phyloP scores from a whole-genome alignment of 2,329 filamentous ascomycete species.

The Fusarium phyllophilum region DNA sequence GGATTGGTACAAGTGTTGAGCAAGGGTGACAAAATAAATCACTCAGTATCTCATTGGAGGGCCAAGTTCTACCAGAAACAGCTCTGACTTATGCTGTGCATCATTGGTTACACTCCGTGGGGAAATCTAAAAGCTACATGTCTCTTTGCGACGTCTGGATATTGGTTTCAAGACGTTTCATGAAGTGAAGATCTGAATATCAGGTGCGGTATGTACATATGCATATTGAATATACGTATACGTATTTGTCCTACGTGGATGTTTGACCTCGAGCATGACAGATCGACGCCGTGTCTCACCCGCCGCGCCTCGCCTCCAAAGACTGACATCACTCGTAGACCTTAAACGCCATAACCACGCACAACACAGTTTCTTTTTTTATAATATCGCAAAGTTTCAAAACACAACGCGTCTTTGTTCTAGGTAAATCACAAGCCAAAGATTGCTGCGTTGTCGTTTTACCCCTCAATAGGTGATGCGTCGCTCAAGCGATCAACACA shows the following conservation, averaged over 20 bases:
- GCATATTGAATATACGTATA: not conserved
- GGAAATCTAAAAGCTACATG: not conserved
- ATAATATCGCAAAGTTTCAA: not conserved
- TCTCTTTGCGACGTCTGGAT: constrained; percentile 12
- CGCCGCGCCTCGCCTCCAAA: not conserved
- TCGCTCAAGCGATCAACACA: constrained; percentile 31
- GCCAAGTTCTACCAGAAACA: not conserved
- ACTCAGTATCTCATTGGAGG: not conserved
- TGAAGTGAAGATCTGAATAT: constrained; percentile 3
- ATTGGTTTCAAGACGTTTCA: constrained; percentile 34
- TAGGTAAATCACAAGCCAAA: not conserved
- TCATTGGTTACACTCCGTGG: constrained; percentile 27
- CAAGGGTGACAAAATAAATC: constrained; percentile 17
- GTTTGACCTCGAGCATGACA: constrained; percentile 7
- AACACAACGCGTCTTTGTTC: not conserved
- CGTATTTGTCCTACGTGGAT: constrained; percentile 7
- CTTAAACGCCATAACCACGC: not conserved
- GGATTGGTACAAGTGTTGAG: not conserved
- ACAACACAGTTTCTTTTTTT: constrained; percentile 3
- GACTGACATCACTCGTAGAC: constrained; percentile 27
- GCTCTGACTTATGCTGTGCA: not conserved
- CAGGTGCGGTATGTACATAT: not conserved
- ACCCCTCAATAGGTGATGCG: constrained; percentile 25
- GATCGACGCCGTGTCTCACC: constrained; percentile 25
- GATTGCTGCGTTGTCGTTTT: constrained; percentile 4